Evolutionary conservation across 73 alveolate species (phyloP).

Genomic region (Paramecium primaurelia): DNA sequence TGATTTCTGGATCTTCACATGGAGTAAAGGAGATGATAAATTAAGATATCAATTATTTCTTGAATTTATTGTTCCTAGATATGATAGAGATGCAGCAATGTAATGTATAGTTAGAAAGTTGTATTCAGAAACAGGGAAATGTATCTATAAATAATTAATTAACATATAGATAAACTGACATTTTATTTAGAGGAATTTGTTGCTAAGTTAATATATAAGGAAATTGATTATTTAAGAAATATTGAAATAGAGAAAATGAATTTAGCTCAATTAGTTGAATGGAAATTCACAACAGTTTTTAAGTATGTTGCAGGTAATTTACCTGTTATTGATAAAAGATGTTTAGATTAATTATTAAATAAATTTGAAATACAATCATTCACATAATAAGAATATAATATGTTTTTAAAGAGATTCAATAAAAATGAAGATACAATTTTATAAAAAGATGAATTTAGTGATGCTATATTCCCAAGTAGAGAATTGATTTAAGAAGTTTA

Average conservation of each 20-base stretch:
- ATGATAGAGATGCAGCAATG: constrained; percentile 48
- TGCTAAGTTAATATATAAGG: background rate
- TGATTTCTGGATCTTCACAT: constrained; percentile 12
- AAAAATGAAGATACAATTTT: background rate
- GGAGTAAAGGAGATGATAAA: constrained; percentile 1
- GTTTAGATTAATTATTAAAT: background rate
- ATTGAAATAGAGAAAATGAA: constrained; percentile 29
- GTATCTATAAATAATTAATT: background rate
- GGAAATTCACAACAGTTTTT: constrained; percentile 28
- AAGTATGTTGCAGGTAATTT: constrained; percentile 4
- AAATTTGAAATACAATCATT: constrained; percentile 3
- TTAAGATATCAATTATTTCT: background rate
- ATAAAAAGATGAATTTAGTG: constrained; percentile 28
- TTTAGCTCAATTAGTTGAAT: constrained; percentile 15
- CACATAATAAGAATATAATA: background rate
- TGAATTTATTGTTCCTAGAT: constrained; percentile 10
- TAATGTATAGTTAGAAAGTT: background rate
- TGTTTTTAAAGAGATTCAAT: constrained; percentile 39
- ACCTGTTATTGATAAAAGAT: background rate
- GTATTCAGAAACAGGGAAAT: constrained; percentile 32
- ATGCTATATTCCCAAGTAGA: constrained; percentile 28
- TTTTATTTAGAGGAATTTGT: constrained; percentile 42
- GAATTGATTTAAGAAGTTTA: background rate
- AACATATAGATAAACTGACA: background rate
- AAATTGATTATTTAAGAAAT: background rate